A percentile compares a stretch with the other conserved stretches of the same genome.
Conservation (phyloP, 2,329 filamentous ascomycete species). For the Penicillium sp. region DNA sequence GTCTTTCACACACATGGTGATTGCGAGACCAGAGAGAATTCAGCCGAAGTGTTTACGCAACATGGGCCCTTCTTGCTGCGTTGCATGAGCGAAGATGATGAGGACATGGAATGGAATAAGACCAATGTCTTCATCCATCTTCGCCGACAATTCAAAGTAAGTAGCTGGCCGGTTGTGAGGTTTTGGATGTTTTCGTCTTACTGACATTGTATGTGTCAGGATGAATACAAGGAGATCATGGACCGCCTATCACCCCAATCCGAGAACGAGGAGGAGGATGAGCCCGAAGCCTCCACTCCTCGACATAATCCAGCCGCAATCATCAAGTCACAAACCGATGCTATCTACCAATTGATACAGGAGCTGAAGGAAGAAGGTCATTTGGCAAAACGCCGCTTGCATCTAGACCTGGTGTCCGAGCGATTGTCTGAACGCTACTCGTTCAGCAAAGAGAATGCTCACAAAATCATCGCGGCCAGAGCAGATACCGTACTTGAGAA, state of each 20-base stretch:
- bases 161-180: background rate
- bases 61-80: constrained; percentile 49
- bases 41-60: constrained; percentile 48
- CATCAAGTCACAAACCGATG: constrained; percentile 37
- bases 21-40: constrained; percentile 47
- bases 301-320: constrained; percentile 27
- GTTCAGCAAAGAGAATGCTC: constrained; percentile 35
- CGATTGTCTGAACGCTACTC: constrained; percentile 34
- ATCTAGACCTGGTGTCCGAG: constrained; percentile 36
- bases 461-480: constrained; percentile 36
- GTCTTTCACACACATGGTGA: constrained; percentile 43
- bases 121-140: constrained; percentile 48
- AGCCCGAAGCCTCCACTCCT: constrained; percentile 21
- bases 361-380: constrained; percentile 43
- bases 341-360: constrained; percentile 39
- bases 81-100: constrained; percentile 49
- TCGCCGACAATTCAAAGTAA: constrained; percentile 44
- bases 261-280: constrained; percentile 20
- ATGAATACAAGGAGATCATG: constrained; percentile 35
- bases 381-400: constrained; percentile 42
- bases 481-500: constrained; percentile 34
- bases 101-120: constrained; percentile 46
- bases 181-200: background rate
- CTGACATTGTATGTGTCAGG: constrained; percentile 20
- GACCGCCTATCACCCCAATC: constrained; percentile 25